Evolutionary conservation across 192 early-diverging fungal genomes (phyloP).

Genomic region (Diversispora eburnea): DNA sequence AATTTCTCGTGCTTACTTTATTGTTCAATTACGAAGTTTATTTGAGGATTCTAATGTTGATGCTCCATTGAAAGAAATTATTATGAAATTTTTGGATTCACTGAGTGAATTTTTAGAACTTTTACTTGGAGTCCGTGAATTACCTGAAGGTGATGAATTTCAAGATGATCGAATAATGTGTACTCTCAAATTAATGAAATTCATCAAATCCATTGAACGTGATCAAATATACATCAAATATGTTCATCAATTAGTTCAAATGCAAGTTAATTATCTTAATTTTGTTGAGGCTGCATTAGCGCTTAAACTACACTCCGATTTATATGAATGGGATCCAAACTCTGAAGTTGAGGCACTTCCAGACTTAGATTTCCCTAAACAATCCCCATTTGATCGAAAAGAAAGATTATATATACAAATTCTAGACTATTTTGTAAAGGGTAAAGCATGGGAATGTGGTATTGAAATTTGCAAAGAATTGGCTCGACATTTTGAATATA

Average conservation of each 20-base stretch:
- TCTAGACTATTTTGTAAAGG: constrained; percentile 59
- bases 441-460: constrained; percentile 71
- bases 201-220: constrained; percentile 57
- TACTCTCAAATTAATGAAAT: constrained; percentile 60
- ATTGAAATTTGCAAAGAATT: constrained; percentile 64
- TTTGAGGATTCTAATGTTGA: constrained; percentile 19
- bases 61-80: constrained; percentile 1
- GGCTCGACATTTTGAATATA: constrained; percentile 52
- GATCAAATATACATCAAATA: constrained; percentile 65
- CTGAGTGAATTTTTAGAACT: constrained; percentile 52
- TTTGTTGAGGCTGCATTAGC: constrained; percentile 65
- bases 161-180: constrained; percentile 62
- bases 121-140: constrained; percentile 49
- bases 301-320: constrained; percentile 62
- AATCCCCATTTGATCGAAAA: constrained; percentile 60
- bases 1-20: constrained; percentile 25
- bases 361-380: constrained; percentile 49
- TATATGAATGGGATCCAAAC: constrained; percentile 61
- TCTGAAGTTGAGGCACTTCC: constrained; percentile 45
- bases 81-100: constrained; percentile 43
- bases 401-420: constrained; percentile 57
- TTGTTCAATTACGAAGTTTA: constrained; percentile 32
- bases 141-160: constrained; percentile 51
- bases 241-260: constrained; percentile 56
- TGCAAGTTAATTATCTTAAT: constrained; percentile 54